phyloP scores from a whole-genome alignment of 352 stramenopile species.

The Globisporangium okanoganense region DNA sequence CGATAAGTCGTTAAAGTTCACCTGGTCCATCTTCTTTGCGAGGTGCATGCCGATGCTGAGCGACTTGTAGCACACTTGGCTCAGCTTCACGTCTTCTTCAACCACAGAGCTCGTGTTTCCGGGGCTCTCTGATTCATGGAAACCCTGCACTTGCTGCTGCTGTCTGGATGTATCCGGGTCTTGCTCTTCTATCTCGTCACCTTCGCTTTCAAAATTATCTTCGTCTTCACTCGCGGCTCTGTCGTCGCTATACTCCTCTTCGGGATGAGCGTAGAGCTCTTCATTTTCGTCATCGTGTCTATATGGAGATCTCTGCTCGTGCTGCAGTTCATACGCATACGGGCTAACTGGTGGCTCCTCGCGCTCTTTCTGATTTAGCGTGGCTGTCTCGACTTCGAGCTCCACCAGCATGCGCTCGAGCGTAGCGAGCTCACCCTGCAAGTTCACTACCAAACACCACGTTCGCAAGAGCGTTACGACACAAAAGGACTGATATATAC shows the following conservation, averaged over 20 bases:
- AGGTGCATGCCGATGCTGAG: slow-evolving; percentile 28
- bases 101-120: not conserved
- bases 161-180: not conserved
- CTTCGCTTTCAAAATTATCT: not conserved
- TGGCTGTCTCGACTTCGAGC: slow-evolving; percentile 33
- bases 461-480: not conserved
- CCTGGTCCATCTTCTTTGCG: slow-evolving; percentile 28
- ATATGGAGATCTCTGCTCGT: not conserved
- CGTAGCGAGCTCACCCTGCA: slow-evolving; percentile 35
- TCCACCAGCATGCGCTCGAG: slow-evolving; percentile 39
- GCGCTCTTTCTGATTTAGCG: slow-evolving; percentile 2
- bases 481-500: not conserved
- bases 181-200: not conserved
- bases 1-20: no score
- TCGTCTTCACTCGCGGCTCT: slow-evolving; percentile 11
- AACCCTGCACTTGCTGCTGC: not conserved
- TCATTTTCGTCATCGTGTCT: not conserved
- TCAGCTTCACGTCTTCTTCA: slow-evolving; percentile 16
- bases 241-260: not conserved
- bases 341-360: not conserved
- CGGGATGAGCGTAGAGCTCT: not conserved
- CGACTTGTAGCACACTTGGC: slow-evolving; percentile 40
- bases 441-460: slow-evolving; percentile 4
- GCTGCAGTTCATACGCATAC: slow-evolving; percentile 1
- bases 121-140: not conserved